Evolutionary conservation across 2,329 filamentous ascomycete genomes (phyloP).

Genomic region (Catunica adiposa): DNA sequence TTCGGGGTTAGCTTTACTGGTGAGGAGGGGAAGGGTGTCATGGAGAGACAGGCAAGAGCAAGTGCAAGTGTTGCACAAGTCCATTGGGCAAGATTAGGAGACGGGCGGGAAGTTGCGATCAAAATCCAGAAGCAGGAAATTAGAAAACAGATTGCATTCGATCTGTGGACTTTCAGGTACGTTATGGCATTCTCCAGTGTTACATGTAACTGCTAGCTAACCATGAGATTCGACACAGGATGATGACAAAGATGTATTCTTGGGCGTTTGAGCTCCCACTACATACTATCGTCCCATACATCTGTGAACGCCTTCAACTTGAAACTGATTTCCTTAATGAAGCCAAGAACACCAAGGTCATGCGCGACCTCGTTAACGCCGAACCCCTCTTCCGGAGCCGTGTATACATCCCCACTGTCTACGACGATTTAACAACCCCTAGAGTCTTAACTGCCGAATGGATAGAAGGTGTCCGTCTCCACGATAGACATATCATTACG

Average conservation of each 20-base stretch:
- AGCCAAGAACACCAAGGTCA: constrained; percentile 70
- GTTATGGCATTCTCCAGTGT: constrained; percentile 17
- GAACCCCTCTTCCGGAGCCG: constrained; percentile 62
- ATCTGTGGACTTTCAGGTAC: constrained; percentile 86
- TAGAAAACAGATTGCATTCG: constrained; percentile 76
- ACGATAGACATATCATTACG: constrained; percentile 75
- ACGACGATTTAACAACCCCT: constrained; percentile 64
- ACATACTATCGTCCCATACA: constrained; percentile 79
- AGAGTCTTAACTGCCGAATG: constrained; percentile 89
- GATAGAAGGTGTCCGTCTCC: constrained; percentile 87
- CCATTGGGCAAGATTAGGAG: constrained; percentile 74
- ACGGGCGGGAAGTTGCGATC: constrained; percentile 82
- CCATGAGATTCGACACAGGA: constrained; percentile 27
- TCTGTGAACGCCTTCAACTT: constrained; percentile 75
- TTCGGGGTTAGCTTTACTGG: constrained; percentile 75
- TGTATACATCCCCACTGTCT: constrained; percentile 78
- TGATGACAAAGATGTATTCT: constrained; percentile 68
- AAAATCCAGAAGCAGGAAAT: constrained; percentile 97
- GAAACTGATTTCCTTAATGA: constrained; percentile 94
- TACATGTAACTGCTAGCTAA: background rate
- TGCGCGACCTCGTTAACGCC: constrained; percentile 57
- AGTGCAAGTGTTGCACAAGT: constrained; percentile 93
- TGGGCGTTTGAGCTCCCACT: constrained; percentile 86
- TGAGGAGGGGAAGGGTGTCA: constrained; percentile 48
- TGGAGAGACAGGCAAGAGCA: constrained; percentile 45